Base-by-base conservation (phyloP, 139 green algal genomes). In the Tetraselmis chui region DNA sequence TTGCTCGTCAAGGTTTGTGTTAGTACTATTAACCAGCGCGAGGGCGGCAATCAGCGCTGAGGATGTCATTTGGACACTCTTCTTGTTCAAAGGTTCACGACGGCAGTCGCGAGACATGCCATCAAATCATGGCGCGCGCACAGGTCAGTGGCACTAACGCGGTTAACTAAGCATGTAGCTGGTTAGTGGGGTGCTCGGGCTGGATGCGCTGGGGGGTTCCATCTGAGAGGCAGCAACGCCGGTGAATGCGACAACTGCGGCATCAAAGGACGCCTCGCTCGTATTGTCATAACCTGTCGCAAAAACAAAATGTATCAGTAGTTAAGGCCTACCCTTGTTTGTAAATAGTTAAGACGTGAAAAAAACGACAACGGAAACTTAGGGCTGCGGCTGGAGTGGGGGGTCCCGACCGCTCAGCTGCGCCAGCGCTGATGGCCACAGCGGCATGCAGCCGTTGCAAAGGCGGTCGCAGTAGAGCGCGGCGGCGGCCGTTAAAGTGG, bases 391-490 rank as follows among this genome's bases (percentile, higher is more conserved):
- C 18, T 5, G 45, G 45, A 67, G 45, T 67, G 45, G 11, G 45
- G 45, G 45, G 45, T 25, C 5, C 45, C 18, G 45, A 67, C 85
- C 81, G 1, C 86, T 92, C 23, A 92, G 59, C 58, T 31, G n/a
- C 1, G 83, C 75, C 1, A 90, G 77, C 58, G 78, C 84, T 23
- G 82, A 83, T 1, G 88, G 88, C 88, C 88, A 92, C 28, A 87
- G 83, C 2, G 87, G 87, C 67, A 89, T 80, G 30, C 76, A n/a
- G 25, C 88, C 88, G 29, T 80, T 80, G 23, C 77, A 59, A 26
- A 88, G 31, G n/a, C 88, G 81, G 30, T 85, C 82, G 2, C 80
- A 83, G 79, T 89, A 92, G n/a, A 92, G 83, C 58, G 83, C 81
- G 0, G 88, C 88, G 26, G 86, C 86, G 22, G 88, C 86, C 23